Conservation (phyloP, 225 moss, liverwort and hornwort genomes). For the Neckera pumila region DNA sequence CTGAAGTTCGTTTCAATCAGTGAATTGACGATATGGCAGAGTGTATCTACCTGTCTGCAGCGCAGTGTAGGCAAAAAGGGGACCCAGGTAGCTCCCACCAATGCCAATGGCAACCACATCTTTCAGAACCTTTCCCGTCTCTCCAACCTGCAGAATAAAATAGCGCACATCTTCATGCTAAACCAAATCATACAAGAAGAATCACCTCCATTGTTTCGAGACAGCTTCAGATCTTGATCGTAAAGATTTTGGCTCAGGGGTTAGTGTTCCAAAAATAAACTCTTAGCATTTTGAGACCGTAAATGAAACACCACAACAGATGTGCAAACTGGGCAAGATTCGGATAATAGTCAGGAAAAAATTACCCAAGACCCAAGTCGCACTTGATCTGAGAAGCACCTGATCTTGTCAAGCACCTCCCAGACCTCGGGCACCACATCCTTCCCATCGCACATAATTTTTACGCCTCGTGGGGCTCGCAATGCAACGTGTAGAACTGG, state of each 20-base stretch:
- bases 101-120: conserved; percentile 95
- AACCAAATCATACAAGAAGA: not conserved
- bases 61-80: conserved; percentile 81
- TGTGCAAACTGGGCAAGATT: not conserved
- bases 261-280: not conserved
- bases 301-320: not conserved
- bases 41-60: conserved; percentile 59
- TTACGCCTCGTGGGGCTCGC: conserved; percentile 63
- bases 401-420: conserved; percentile 89
- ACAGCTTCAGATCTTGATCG: not conserved
- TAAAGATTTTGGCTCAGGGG: not conserved
- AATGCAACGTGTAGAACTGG: conserved; percentile 80
- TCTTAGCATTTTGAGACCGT: not conserved
- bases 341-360: not conserved
- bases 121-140: conserved; percentile 67
- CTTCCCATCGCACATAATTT: conserved; percentile 71
- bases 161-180: not conserved
- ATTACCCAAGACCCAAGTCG: conserved; percentile 79
- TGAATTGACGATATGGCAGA: not conserved
- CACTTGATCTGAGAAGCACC: conserved; percentile 73
- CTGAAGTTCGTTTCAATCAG: not conserved
- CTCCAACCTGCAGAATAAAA: conserved; percentile 44
- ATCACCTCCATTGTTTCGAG: not conserved
- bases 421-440: conserved; percentile 88
- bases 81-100: conserved; percentile 93